Conservation (phyloP, 768 basidiomycete genomes). For the Hirschioporus abietinus region DNA sequence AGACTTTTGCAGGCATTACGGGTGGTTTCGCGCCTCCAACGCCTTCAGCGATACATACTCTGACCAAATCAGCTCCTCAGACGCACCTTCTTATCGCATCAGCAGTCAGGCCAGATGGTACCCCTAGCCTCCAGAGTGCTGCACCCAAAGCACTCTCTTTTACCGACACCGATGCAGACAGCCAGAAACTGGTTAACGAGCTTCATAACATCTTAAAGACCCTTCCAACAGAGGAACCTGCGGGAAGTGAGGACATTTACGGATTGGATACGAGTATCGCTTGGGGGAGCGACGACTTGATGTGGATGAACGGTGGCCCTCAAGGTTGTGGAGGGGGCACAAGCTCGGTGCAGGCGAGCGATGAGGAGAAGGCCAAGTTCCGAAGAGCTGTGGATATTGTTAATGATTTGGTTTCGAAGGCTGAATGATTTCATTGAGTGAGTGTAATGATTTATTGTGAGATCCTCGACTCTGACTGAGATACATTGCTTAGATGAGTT, state of each 20-base stretch:
- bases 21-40: conserved; percentile 74
- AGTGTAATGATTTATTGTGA: not conserved
- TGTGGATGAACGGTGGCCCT: conserved; percentile 60
- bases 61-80: conserved; percentile 38
- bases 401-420: conserved; percentile 35
- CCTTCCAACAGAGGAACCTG: conserved; percentile 50
- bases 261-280: conserved; percentile 61
- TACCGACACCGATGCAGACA: conserved; percentile 25
- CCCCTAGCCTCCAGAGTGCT: conserved; percentile 34
- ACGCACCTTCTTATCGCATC: conserved; percentile 40
- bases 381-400: conserved; percentile 66
- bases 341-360: conserved; percentile 45
- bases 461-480: not conserved
- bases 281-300: conserved; percentile 49
- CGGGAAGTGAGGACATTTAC: conserved; percentile 69
- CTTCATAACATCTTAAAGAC: conserved; percentile 54
- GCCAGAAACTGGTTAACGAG: conserved; percentile 45
- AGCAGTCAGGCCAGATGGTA: conserved; percentile 44
- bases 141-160: conserved; percentile 36
- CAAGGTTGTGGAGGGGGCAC: conserved; percentile 52
- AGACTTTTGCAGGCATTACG: conserved; percentile 53
- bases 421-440: conserved; percentile 9
- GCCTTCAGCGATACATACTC: conserved; percentile 46
- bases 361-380: conserved; percentile 63
- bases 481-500: not conserved